Evolutionary conservation across 805 yeast species (phyloP), one percentile per base, ranked within the genome.

Genomic region (Candida germanica): DNA sequence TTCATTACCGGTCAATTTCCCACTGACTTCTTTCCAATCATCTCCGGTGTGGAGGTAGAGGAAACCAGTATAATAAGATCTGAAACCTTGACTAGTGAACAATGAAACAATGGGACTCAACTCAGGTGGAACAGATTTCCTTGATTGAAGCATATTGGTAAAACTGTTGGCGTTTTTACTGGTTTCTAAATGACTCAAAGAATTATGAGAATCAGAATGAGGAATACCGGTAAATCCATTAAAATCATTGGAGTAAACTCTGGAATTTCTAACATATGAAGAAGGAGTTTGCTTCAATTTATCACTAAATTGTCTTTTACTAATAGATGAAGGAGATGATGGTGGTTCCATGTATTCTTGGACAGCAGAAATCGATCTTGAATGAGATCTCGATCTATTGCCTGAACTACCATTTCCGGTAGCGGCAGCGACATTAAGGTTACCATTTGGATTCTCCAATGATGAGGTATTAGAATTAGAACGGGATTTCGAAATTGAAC

Each of bases 41-140:
- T 41, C 43, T 27, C 56, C 56, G 21, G 48, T 48, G 38, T 15
- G 40, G 28, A 13, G 49, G 52, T n/a, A 51, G 49, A 21, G 56
- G 61, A 58, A 48, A 14, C 85, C 83, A 35, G 69, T 75, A 29
- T 64, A 68, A 55, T 87, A 86, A 6, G 75, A 66, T 31, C 95
- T 69, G 16, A 77, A 69, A 43, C 77, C 77, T 51, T 87, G 95
- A 13, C 88, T 79, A 30, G 75, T 74, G 37, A 84, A 66, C 45
- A 87, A 66, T 14, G 86, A 80, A 25, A 86, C 73, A 8, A 84
- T 71, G 0, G 95, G 94, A 11, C 77, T 59, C 52, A 87, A 66
- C 51, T 85, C 91, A 11, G 76, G 75, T 0, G 88, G 84, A 23
- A 65, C 50, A 20, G 48, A 50, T 18, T 35, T 32, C 12, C 25